Evolutionary conservation across 129 eudicot species (phyloP).

Genomic region (Erigeron canadensis): DNA sequence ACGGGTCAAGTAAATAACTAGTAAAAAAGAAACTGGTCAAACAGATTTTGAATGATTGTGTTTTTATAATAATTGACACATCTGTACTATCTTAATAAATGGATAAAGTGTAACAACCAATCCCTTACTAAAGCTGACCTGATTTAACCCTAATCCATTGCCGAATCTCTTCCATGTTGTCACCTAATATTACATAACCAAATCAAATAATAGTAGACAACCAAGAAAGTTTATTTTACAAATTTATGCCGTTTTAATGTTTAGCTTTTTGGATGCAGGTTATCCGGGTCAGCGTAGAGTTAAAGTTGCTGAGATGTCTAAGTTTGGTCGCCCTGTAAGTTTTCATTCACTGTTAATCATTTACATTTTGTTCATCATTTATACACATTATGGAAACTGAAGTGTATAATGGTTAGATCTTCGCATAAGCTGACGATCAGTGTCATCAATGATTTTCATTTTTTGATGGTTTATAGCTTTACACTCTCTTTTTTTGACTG

Average conservation of each 20-base stretch:
- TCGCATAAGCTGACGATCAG: neutral
- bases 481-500: neutral
- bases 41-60: neutral
- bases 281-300: constrained; percentile 68
- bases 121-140: neutral
- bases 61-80: neutral
- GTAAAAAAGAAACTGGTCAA: neutral
- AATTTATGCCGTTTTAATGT: neutral
- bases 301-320: constrained; percentile 70
- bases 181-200: neutral
- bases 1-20: neutral
- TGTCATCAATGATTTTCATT: neutral
- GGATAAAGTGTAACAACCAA: neutral
- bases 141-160: neutral
- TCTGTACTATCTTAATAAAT: neutral
- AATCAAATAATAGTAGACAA: neutral
- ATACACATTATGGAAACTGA: neutral
- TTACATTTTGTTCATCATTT: neutral
- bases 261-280: constrained; percentile 42
- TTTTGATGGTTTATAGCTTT: constrained; percentile 7
- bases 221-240: constrained; percentile 1
- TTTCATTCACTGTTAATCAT: constrained; percentile 15
- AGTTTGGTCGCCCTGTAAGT: constrained; percentile 91
- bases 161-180: neutral
- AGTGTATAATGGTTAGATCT: neutral